These are phyloP conservation scores for Rhynchospora tenuis DNA, from an alignment of 176 grass and related monocot genomes.

Conservation along the genomic window DNA sequence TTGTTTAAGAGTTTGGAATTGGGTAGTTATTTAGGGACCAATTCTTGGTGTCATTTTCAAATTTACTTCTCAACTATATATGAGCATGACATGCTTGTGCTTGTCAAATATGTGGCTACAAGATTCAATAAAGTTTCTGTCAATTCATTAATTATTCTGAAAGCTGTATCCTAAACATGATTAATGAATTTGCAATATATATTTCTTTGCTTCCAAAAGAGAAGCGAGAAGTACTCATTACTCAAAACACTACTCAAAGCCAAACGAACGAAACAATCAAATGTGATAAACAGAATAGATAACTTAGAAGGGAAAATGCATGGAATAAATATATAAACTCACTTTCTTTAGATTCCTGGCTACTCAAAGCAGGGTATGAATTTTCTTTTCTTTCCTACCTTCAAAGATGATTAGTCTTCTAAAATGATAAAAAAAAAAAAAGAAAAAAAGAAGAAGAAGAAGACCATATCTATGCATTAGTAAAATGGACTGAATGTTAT, in stretches of 20 bases:
- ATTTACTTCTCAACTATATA: background rate
- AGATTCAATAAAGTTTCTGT: background rate
- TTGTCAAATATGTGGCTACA: background rate
- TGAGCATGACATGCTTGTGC: background rate
- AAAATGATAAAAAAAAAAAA: too few species aligned
- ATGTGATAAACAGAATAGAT: background rate
- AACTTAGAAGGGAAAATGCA: background rate
- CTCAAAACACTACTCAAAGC: background rate
- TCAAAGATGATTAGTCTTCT: background rate
- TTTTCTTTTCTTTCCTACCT: too few species aligned
- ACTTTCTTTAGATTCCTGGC: background rate
- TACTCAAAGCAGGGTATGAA: background rate
- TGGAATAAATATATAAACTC: too few species aligned
- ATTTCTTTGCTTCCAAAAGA: background rate
- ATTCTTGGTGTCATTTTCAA: background rate
- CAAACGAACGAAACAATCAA: background rate
- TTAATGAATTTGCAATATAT: background rate
- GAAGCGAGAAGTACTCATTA: background rate
- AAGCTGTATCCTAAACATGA: background rate
- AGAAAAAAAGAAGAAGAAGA: too few species aligned
- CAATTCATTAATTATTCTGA: slow-evolving; percentile 12
- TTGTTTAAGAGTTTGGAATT: background rate
- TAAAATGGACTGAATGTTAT: background rate
- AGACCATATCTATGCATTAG: background rate
- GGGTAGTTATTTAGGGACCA: background rate